Percentiles rank a stretch among this genome's conserved stretches.
phyloP scores from a whole-genome alignment of 345 rosid species.

The Schrenkiella parvula region DNA sequence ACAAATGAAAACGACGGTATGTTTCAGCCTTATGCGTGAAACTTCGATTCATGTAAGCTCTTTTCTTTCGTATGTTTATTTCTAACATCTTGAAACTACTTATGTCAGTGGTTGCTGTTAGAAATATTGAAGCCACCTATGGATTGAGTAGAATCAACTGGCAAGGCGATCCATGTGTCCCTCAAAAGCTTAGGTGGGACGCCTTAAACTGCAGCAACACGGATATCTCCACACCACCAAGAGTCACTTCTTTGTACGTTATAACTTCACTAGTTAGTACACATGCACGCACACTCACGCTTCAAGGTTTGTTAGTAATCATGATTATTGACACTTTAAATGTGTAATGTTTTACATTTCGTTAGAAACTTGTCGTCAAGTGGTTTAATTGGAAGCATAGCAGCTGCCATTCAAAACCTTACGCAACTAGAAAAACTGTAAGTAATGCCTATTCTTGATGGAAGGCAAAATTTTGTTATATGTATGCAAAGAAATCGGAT shows the following conservation, averaged over 20 bases:
- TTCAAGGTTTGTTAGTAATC: not conserved
- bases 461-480: not conserved
- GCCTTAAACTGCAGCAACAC: conserved; percentile 8
- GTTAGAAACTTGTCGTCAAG: conserved; percentile 40
- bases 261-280: not conserved
- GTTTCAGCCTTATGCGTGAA: too few relatives aligned
- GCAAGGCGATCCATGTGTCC: conserved; percentile 33
- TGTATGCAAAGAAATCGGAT: not conserved
- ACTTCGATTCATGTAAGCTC: not conserved
- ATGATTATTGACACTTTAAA: not conserved
- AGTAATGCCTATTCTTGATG: conserved; percentile 6
- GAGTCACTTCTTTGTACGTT: conserved; percentile 27
- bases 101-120: not conserved
- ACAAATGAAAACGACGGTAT: conserved; percentile 24
- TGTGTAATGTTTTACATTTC: not conserved
- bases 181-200: not conserved
- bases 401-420: conserved; percentile 33
- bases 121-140: not conserved
- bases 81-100: too few relatives aligned
- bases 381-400: conserved; percentile 35
- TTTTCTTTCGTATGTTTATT: too few relatives aligned
- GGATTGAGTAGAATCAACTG: conserved; percentile 18
- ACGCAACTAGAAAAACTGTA: conserved; percentile 34
- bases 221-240: conserved; percentile 4
- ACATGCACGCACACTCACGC: not conserved